A percentile compares a stretch with the other conserved stretches of the same genome.
Conservation (phyloP, 2,329 filamentous ascomycete genomes). For the Neonectria sp. region DNA sequence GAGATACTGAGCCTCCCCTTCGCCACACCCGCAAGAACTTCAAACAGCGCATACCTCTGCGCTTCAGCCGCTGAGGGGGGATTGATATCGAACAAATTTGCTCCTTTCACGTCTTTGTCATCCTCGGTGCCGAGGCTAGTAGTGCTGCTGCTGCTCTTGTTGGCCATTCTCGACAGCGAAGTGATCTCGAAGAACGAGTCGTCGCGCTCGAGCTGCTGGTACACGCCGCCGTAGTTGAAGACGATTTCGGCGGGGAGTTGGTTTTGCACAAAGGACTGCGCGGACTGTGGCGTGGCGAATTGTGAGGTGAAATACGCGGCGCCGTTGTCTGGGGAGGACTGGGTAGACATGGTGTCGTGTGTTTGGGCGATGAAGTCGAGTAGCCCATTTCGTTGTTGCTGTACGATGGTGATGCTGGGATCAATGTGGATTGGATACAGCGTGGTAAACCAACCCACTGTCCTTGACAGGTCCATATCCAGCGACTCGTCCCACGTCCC, state of each 20-base stretch:
- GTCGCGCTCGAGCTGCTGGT: conserved; percentile 23
- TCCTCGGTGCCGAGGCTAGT: neutral
- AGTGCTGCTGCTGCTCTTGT: neutral
- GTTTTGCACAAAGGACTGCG: conserved; percentile 10
- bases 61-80: conserved; percentile 11
- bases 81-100: conserved; percentile 8
- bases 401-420: neutral
- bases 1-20: conserved; percentile 20
- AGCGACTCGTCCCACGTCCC: conserved; percentile 50
- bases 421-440: conserved; percentile 20
- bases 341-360: conserved; percentile 21
- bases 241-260: conserved; percentile 27
- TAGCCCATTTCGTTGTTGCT: neutral
- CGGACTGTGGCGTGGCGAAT: conserved; percentile 24
- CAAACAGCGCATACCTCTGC: conserved; percentile 13
- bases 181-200: conserved; percentile 13
- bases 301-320: conserved; percentile 25
- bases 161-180: conserved; percentile 21
- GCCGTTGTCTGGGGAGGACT: conserved; percentile 8
- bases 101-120: no score
- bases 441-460: conserved; percentile 47
- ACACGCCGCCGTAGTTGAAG: conserved; percentile 25
- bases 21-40: conserved; percentile 20
- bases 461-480: conserved; percentile 52
- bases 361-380: conserved; percentile 17